Evolutionary conservation across 1,284 basidiomycete genomes (phyloP).

Genomic region (Marasmius tenuissimus): DNA sequence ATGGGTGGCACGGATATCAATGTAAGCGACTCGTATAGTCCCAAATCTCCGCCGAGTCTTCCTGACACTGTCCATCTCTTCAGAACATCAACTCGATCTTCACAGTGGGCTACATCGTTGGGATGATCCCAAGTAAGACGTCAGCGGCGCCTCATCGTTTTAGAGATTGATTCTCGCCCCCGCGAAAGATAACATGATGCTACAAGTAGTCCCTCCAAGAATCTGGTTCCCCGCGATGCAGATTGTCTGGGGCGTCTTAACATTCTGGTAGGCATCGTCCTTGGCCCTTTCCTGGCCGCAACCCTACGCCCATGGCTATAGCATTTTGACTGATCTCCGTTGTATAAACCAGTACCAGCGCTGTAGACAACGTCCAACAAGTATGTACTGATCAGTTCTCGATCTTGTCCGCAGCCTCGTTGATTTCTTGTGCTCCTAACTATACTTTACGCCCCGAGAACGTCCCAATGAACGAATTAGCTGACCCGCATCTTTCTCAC

Average conservation of each 20-base stretch:
- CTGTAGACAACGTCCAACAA: slow-evolving; percentile 55
- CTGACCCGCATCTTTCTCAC: background rate
- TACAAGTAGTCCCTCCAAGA: slow-evolving; percentile 59
- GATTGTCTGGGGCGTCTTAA: slow-evolving; percentile 62
- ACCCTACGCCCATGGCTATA: background rate
- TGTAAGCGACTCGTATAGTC: slow-evolving; percentile 27
- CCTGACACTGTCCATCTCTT: slow-evolving; percentile 1
- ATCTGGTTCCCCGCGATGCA: slow-evolving; percentile 70
- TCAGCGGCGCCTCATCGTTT: slow-evolving; percentile 4
- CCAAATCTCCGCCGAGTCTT: background rate
- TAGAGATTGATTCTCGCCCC: background rate
- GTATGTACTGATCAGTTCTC: slow-evolving; percentile 26
- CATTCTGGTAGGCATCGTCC: slow-evolving; percentile 47
- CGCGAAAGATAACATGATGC: slow-evolving; percentile 57
- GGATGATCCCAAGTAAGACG: slow-evolving; percentile 66
- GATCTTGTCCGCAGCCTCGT: background rate
- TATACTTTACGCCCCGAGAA: background rate
- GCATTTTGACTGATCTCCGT: background rate
- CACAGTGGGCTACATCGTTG: slow-evolving; percentile 70
- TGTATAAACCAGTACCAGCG: slow-evolving; percentile 46
- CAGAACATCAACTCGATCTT: slow-evolving; percentile 73
- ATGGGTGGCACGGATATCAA: slow-evolving; percentile 75
- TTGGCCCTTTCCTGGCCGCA: background rate
- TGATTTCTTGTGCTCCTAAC: slow-evolving; percentile 6
- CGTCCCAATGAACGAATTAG: background rate